Conservation (phyloP, 139 green algal genomes). For the Ulvella scutata region DNA sequence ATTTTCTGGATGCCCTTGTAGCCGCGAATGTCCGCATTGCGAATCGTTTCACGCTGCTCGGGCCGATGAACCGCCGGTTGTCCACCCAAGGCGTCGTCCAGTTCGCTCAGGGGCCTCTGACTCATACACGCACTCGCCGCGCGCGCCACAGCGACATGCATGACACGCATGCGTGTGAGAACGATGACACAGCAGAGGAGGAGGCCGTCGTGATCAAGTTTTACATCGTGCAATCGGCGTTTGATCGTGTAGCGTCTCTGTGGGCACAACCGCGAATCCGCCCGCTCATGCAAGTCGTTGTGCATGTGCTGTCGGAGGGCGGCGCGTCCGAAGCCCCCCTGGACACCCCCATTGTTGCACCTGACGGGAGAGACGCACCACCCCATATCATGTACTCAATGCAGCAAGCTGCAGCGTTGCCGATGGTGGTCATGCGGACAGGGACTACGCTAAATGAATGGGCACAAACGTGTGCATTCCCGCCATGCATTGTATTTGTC, state of each 20-base stretch:
- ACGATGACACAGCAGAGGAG: neutral
- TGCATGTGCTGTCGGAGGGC: neutral
- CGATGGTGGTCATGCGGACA: neutral
- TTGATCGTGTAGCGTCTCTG: neutral
- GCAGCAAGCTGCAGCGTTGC: neutral
- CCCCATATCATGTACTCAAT: too few relatives aligned
- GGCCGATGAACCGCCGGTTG: neutral
- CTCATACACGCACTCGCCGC: too few relatives aligned
- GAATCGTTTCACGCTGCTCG: neutral
- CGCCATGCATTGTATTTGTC: too few relatives aligned
- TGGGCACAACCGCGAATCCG: neutral
- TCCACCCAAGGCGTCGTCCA: neutral
- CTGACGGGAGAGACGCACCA: too few relatives aligned
- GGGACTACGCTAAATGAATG: neutral
- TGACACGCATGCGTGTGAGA: too few relatives aligned
- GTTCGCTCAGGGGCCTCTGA: neutral
- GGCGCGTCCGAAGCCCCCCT: neutral
- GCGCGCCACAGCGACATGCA: too few relatives aligned
- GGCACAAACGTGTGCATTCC: too few relatives aligned
- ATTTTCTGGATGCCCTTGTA: neutral
- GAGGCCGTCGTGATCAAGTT: neutral
- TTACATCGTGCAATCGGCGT: neutral
- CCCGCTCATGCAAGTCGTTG: neutral
- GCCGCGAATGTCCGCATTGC: neutral
- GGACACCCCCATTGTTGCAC: neutral